Evolutionary conservation across 192 early-diverging fungal species (phyloP), one percentile per base, ranked within the genome.

Genomic region (Coemansia sp.): DNA sequence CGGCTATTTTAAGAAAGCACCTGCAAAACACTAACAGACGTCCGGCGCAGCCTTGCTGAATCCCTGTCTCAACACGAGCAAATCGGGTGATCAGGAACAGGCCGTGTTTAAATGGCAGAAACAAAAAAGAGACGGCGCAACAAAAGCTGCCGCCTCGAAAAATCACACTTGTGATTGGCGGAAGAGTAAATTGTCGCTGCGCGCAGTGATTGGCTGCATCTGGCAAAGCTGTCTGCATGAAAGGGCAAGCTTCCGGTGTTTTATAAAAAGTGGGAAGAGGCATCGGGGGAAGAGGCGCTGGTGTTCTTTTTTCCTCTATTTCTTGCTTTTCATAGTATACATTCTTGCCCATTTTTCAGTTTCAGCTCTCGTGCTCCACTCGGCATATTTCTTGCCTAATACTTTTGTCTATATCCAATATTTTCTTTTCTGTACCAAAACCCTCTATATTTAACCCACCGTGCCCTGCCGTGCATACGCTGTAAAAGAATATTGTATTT

Each of bases 101-200:
- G 41, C 16, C 16, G 14, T 45, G 41, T 22, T 9, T 16, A 58
- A 54, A 37, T 11, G 52, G 35, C 49, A 12, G 14, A 53, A 38
- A 16, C 48, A 62, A 62, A 49, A 48, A 19, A 16, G 18, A 22
- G n/a, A 6, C 7, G 26, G 59, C 56, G 62, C 72, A 74, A 74
- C 57, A 37, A 61, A 68, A 61, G 19, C 29, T 68, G 65, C 55
- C 66, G 60, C 26, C 59, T 48, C 66, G 22, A 68, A 74, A 74
- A 68, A 74, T 65, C 72, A 65, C 50, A 26, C 10, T 22, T 57
- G 56, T 54, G 66, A 74, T 74, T 74, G 72, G 72, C 64, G 27
- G 32, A 18, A 19, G 5, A 37, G 24, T 49, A 59, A 53, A 24
- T 8, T 56, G 52, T 67, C 41, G 50, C 65, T 67, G 71, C 71